Evolutionary conservation across 2,329 filamentous ascomycete genomes (phyloP).

Genomic region (Colletotrichum shisoi): DNA sequence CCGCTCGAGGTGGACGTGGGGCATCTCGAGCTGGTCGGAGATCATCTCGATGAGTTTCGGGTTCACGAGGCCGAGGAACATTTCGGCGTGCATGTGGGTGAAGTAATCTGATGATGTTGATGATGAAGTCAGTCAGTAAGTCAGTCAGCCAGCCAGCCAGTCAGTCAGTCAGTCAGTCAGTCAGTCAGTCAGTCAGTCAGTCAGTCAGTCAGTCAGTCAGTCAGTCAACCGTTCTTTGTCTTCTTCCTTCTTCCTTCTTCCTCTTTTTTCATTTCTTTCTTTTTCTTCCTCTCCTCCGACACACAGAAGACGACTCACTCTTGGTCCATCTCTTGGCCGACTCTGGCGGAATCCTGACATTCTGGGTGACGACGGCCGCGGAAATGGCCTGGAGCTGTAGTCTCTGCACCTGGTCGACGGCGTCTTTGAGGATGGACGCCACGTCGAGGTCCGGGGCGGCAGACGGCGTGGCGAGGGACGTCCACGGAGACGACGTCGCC

Average conservation of each 20-base stretch:
- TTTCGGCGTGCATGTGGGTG: conserved; percentile 44
- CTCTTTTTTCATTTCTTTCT: too few relatives aligned
- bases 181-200: too few relatives aligned
- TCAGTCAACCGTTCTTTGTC: too few relatives aligned
- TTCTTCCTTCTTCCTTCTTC: too few relatives aligned
- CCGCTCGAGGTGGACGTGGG: conserved; percentile 46
- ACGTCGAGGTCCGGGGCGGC: conserved; percentile 28
- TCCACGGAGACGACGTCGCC: conserved; percentile 26
- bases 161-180: too few relatives aligned
- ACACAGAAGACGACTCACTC: conserved; percentile 38
- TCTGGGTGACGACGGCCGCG: conserved; percentile 41
- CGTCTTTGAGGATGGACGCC: conserved; percentile 44
- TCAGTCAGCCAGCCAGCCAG: too few relatives aligned
- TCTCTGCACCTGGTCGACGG: conserved; percentile 45
- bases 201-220: too few relatives aligned
- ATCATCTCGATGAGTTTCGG: conserved; percentile 45
- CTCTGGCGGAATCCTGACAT: conserved; percentile 43
- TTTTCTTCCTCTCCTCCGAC: too few relatives aligned
- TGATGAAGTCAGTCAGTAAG: too few relatives aligned
- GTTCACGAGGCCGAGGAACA: conserved; percentile 45
- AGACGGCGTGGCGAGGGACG: conserved; percentile 11
- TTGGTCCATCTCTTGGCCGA: conserved; percentile 45
- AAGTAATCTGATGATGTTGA: conserved; percentile 43
- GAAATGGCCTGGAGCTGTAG: conserved; percentile 42
- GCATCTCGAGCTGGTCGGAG: conserved; percentile 45